Base-by-base conservation (phyloP, 2,329 filamentous ascomycete species). In the Venturia effusa region DNA sequence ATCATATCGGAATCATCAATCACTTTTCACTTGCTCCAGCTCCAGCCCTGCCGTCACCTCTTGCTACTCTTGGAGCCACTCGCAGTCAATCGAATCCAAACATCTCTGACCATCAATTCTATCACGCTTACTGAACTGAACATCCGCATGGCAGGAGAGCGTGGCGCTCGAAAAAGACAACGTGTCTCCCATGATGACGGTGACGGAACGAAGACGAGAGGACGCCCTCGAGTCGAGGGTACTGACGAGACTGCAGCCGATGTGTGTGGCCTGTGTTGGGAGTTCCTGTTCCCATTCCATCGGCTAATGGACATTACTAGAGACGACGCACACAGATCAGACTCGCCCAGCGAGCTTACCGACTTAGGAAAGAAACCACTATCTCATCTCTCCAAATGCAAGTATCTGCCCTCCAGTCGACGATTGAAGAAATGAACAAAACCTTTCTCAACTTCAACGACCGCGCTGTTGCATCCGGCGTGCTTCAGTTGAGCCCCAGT, bases 251-350 rank as follows among this genome's bases (percentile, higher is more conserved):
- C 87, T 30, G 85, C 88, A 66, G 85, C 84, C 63, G 90, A 92
- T 78, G 89, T 91, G 76, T 83, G 88, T 85, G 65, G 65, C 59
- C 61, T 55, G 65, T 67, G 2, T 60, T 63, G 43, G n/a, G n/a
- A n/a, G n/a, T n/a, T 27, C 55, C 30, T 37, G 43, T 60, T 40
- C 19, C n/a, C 62, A 30, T 10, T 17, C 34, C 45, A 65, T 34
- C 4, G 17, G 37, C 43, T 59, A 22, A 39, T 48, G 30, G 30
- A 22, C 8, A 24, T 24, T 37, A 32, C 51, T 68, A 89, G 88
- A 87, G 90, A 66, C 88, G 92, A 62, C 84, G 92, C 63, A 93
- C 90, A 5, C 92, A 96, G 72, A 94, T 96, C 67, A 86, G 92
- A 30, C 82, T 93, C 63, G 92, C 92, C 1, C 92, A 96, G 73